Evolutionary conservation across 768 basidiomycete genomes (phyloP), one percentile per base, ranked within the genome.

Genomic region (Leccinum variicolor): DNA sequence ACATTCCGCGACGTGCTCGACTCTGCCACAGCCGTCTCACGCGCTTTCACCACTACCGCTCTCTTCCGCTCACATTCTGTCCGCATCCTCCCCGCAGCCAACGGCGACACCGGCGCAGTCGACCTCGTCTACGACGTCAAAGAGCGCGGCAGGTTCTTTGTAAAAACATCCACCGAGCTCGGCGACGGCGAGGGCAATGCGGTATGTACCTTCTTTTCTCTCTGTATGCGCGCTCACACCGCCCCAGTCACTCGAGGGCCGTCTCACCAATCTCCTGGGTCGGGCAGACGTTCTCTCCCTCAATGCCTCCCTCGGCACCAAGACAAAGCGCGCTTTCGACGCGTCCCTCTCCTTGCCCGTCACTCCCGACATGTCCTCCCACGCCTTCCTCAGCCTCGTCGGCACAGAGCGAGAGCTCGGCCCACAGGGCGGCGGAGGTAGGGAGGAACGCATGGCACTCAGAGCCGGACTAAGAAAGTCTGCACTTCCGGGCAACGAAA

Each of bases 131-230:
- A 96, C 72, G 81, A 82, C 58, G 81, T 92, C 3, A 77, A 81
- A 41, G 95, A 98, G 71, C 83, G 82, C 55, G 84, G 91, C 6
- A 77, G 91, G 36, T 84, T 87, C 63, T 92, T 81, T 63, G 65
- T 95, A 7, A 91, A 89, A 61, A 91, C 87, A 3, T 81, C 90
- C 5, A 98, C 95, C 3, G 94, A 98, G 66, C 77, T 98, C 6
- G 96, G 97, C 4, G 94, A 96, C 58, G 89, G 87, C 51, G 97
- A 98, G 71, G 96, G 92, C 11, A 94, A 77, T 55, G 94, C 93
- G n/a, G 94, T 94, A 68, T 68, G 92, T 81, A 6, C 53, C 1
- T 23, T 29, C 48, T 54, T 53, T 55, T 50, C 6, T 28, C 21
- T 46, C 31, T 29, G 8, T 52, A 34, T 17, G 28, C 34, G 11